A percentile compares a stretch with the other conserved stretches of the same genome.
These are phyloP conservation scores for Yamadazyma scolyti DNA, from an alignment of 805 yeast genomes.

Conservation along the genomic window DNA sequence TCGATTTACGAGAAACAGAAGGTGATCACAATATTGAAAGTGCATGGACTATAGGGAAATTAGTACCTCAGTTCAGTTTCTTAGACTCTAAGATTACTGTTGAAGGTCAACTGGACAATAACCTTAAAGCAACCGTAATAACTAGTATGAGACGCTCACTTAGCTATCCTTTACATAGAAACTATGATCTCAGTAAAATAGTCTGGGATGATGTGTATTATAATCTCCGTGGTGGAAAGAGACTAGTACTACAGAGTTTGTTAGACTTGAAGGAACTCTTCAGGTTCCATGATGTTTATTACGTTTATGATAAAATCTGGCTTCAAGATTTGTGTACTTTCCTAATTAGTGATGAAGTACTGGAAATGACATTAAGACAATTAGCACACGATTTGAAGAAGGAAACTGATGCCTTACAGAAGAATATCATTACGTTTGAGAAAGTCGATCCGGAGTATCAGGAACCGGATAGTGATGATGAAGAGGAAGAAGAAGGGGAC, in stretches of 20 bases:
- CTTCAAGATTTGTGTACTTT: conserved; percentile 76
- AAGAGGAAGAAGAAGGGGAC: conserved; percentile 15
- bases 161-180: conserved; percentile 75
- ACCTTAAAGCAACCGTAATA: conserved; percentile 52
- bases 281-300: conserved; percentile 78
- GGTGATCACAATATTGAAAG: conserved; percentile 77
- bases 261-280: conserved; percentile 67
- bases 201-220: conserved; percentile 76
- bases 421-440: conserved; percentile 53
- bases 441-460: conserved; percentile 25
- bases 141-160: conserved; percentile 72
- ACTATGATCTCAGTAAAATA: conserved; percentile 52
- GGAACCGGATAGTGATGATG: conserved; percentile 12
- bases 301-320: conserved; percentile 75
- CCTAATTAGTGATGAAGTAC: conserved; percentile 56
- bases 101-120: conserved; percentile 15
- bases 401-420: conserved; percentile 34
- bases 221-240: conserved; percentile 64
- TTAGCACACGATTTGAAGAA: conserved; percentile 63
- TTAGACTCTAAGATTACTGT: conserved; percentile 58
- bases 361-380: conserved; percentile 54
- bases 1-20: conserved; percentile 71
- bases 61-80: conserved; percentile 72
- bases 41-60: conserved; percentile 90
- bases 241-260: conserved; percentile 57